Conservation (phyloP, 768 basidiomycete species). For the Chalciporus pseudorubinellus region DNA sequence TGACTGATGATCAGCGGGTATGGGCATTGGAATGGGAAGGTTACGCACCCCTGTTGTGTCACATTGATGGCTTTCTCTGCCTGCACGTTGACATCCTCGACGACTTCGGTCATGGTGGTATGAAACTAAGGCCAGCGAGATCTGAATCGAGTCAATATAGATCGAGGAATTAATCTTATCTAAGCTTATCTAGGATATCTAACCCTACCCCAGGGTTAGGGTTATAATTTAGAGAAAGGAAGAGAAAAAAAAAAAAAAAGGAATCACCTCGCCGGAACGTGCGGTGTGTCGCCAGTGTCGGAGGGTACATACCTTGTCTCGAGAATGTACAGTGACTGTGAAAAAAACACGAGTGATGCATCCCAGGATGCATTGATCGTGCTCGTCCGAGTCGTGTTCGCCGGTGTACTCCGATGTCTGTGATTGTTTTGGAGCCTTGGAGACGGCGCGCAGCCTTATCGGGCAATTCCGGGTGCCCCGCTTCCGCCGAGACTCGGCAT, state of each 20-base stretch:
- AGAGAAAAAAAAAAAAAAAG: no score
- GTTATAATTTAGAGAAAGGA: not conserved
- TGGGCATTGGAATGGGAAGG: not conserved
- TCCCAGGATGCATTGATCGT: not conserved
- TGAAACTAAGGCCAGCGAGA: not conserved
- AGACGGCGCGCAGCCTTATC: not conserved
- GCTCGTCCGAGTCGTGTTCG: not conserved
- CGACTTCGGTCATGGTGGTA: constrained; percentile 22
- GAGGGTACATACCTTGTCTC: not conserved
- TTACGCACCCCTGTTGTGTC: constrained; percentile 6
- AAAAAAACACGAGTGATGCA: not conserved
- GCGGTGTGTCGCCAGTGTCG: no score
- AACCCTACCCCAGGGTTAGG: constrained; percentile 23
- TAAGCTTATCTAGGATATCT: no score
- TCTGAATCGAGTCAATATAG: not conserved
- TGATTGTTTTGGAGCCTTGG: not conserved
- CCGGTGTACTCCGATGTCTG: not conserved
- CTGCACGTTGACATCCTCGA: not conserved
- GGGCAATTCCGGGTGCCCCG: constrained; percentile 3
- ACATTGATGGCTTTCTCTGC: not conserved
- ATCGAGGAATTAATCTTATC: no score
- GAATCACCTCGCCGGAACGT: not conserved
- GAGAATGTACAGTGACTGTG: not conserved
- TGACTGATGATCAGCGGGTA: not conserved
- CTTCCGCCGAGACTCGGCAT: constrained; percentile 20